These are phyloP conservation scores for Eucalyptus coolabah DNA, from an alignment of 345 rosid genomes.

Conservation along the genomic window DNA sequence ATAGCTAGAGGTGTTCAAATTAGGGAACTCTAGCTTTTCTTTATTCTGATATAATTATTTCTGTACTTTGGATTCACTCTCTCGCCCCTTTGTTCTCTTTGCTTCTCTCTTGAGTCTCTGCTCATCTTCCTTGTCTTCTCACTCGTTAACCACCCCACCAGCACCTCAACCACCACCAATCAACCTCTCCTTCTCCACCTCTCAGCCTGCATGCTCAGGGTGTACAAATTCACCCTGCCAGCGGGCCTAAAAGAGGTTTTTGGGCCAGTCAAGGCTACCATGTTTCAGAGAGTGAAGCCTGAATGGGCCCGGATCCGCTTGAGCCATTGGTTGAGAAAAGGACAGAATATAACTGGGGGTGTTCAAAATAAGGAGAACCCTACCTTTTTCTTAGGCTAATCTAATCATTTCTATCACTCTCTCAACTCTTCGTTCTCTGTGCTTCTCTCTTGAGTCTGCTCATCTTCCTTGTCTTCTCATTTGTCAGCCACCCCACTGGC, in stretches of 20 bases:
- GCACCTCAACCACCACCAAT: background rate
- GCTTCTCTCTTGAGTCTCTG: background rate
- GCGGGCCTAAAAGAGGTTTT: background rate
- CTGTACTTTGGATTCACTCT: background rate
- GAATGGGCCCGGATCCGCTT: background rate
- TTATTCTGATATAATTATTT: background rate
- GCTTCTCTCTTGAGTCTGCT: background rate
- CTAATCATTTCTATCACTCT: background rate
- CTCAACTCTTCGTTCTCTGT: background rate
- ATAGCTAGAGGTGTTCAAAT: background rate
- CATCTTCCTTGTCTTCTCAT: background rate
- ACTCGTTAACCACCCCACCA: background rate
- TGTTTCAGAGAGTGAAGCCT: background rate
- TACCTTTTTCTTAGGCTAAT: background rate
- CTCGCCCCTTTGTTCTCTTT: background rate
- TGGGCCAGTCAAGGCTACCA: background rate
- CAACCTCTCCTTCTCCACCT: background rate
- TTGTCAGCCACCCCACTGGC: background rate
- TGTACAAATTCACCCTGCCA: background rate
- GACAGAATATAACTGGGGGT: background rate
- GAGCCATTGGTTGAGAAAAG: background rate
- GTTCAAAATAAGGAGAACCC: background rate
- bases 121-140: background rate
- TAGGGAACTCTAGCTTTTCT: background rate
- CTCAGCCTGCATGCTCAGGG: background rate